Evolutionary conservation across 306 rosid genomes (phyloP), one percentile per base, ranked within the genome.

Genomic region (Fragaria iinumae): DNA sequence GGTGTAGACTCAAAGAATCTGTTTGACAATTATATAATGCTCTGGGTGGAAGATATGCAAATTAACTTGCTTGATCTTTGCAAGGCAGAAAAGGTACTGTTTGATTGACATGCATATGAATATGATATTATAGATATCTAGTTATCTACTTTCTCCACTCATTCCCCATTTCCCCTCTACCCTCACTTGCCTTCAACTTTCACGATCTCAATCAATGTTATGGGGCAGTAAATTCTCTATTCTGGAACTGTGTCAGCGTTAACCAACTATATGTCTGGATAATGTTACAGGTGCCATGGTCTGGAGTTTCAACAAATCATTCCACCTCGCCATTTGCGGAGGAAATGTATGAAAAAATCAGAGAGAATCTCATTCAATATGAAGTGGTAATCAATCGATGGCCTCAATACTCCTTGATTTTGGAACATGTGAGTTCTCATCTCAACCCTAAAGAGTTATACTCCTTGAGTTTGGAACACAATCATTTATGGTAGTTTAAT

Each of bases 1-100:
- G 93, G 98, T 38, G 86, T 92, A 47, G 90, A 90, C 76, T 87
- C 98, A 10, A 95, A 87, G 85, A 89, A 83, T 84, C 79, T 90
- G 80, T 95, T 95, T 82, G 97, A 95, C 81, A 84, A 86, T 79
- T 95, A 95, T 80, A 90, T 92, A 80, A 77, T 92, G 89, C 90
- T 90, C 86, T 95, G 98, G 98, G 93, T 95, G 79, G 87, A 92
- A 80, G 98, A 92, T 83, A 89, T 92, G 97, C 89, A 95, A 84
- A 93, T 92, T 43, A 71, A 76, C 83, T 82, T 92, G 73, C 92
- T 92, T 79, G 98, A 95, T 76, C 87, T 82, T 69, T 92, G 97
- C 83, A 95, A 91, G 87, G 92, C 97, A 63, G 98, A 92, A 87
- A 95, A 95, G 96, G 98, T 92, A 85, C 55, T 13, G 27, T 16